Evolutionary conservation across 495 filamentous ascomycete genomes (phyloP).

Genomic region (Aspergillus bridgeri): DNA sequence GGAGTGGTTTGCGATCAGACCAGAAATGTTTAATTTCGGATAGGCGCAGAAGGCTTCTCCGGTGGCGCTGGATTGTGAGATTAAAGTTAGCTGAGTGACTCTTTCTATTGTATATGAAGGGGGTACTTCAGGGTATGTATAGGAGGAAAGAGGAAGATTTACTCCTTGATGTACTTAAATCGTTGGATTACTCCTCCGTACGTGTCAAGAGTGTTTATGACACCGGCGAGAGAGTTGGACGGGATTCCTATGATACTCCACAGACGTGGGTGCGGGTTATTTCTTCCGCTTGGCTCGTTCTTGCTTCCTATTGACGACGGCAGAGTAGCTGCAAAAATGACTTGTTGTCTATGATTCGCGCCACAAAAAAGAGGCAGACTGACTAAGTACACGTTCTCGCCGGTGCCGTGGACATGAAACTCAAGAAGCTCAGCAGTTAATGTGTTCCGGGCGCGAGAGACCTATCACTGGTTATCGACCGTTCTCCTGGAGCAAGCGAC

Average conservation of each 20-base stretch:
- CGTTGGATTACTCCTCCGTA: too few species aligned
- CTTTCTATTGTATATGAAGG: too few species aligned
- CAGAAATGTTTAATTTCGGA: not conserved
- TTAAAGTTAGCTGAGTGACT: too few species aligned
- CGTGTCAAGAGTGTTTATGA: too few species aligned
- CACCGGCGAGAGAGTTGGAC: too few species aligned
- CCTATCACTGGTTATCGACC: not conserved
- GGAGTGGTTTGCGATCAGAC: conserved; percentile 17
- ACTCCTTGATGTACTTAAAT: too few species aligned
- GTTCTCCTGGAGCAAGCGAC: too few species aligned
- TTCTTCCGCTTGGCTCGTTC: not conserved
- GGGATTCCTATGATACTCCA: not conserved
- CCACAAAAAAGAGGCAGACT: not conserved
- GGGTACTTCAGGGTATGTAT: too few species aligned
- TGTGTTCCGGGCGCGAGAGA: not conserved
- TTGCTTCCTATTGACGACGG: not conserved
- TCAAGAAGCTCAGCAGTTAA: not conserved
- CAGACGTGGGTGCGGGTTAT: not conserved
- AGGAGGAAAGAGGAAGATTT: too few species aligned
- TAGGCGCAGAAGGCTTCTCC: too few species aligned
- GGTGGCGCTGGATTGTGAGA: too few species aligned
- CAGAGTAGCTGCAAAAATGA: not conserved
- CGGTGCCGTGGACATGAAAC: not conserved
- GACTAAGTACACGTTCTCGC: not conserved
- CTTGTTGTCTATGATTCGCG: not conserved